phyloP scores from a whole-genome alignment of 1,284 basidiomycete genomes.

The Wolfiporia cocos region DNA sequence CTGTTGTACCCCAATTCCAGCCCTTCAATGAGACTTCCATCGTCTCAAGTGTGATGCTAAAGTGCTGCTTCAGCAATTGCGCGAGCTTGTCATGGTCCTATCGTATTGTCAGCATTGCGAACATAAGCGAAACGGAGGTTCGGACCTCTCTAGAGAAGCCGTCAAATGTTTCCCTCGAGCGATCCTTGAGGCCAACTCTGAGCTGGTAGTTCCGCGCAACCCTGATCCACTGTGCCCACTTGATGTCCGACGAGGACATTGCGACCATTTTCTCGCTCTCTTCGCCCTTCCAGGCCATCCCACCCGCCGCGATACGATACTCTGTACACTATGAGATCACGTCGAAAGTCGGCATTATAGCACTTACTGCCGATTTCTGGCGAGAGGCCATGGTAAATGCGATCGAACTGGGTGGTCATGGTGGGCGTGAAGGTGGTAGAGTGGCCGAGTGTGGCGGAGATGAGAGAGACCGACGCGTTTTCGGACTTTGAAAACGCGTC shows the following conservation, averaged over 20 bases:
- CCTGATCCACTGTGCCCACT: slow-evolving; percentile 86
- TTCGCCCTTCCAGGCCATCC: slow-evolving; percentile 89
- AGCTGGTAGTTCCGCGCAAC: slow-evolving; percentile 93
- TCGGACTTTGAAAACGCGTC: too few species aligned
- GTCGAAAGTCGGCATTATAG: background rate
- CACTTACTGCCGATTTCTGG: slow-evolving; percentile 71
- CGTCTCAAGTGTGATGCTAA: slow-evolving; percentile 79
- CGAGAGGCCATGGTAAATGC: slow-evolving; percentile 73
- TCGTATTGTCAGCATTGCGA: background rate
- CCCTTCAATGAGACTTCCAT: slow-evolving; percentile 90
- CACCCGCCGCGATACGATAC: slow-evolving; percentile 81
- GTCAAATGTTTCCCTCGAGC: slow-evolving; percentile 83
- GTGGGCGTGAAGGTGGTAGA: background rate
- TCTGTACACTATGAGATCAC: slow-evolving; percentile 39
- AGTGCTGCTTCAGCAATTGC: slow-evolving; percentile 78
- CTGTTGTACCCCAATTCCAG: slow-evolving; percentile 98
- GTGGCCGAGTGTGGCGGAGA: background rate
- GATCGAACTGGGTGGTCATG: slow-evolving; percentile 72
- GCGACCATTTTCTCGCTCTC: slow-evolving; percentile 62
- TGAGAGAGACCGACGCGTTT: too few species aligned
- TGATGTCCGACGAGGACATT: slow-evolving; percentile 71
- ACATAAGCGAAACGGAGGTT: slow-evolving; percentile 3
- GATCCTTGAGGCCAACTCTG: slow-evolving; percentile 73
- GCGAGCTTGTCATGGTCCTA: slow-evolving; percentile 83
- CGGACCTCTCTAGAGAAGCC: slow-evolving; percentile 88